Evolutionary conservation across 495 filamentous ascomycete species (phyloP).

Genomic region (Chlorociboria aeruginascens): DNA sequence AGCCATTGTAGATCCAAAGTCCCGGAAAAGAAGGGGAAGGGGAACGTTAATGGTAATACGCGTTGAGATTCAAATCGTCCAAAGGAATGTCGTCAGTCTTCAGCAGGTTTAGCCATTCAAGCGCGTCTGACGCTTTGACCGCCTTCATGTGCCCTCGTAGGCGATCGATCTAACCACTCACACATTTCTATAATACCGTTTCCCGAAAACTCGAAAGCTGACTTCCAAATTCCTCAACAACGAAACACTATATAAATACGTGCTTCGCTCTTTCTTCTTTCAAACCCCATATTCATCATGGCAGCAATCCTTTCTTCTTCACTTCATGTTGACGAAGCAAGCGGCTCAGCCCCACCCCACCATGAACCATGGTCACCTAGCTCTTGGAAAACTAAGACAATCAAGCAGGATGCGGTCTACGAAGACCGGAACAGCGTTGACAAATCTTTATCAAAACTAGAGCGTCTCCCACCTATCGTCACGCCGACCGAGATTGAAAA

Average conservation of each 20-base stretch:
- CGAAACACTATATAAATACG: no score
- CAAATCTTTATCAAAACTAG: constrained; percentile 56
- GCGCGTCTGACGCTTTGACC: no score
- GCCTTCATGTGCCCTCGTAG: no score
- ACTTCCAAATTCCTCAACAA: no score
- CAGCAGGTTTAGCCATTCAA: no score
- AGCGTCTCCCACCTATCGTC: constrained; percentile 75
- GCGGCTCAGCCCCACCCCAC: neutral
- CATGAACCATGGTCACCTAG: constrained; percentile 36
- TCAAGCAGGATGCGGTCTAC: constrained; percentile 83
- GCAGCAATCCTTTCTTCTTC: neutral
- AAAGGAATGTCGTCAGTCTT: no score
- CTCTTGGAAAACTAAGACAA: constrained; percentile 84
- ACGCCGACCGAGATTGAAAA: constrained; percentile 75
- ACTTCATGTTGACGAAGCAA: neutral
- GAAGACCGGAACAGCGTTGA: constrained; percentile 51
- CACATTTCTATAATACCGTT: no score
- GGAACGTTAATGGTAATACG: no score
- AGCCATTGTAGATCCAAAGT: constrained; percentile 32
- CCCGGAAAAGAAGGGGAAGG: neutral
- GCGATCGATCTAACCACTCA: no score
- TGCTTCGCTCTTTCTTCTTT: neutral
- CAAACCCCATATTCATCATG: neutral
- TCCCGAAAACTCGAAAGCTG: no score
- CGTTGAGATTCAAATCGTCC: no score